phyloP scores from a whole-genome alignment of 2,329 filamentous ascomycete genomes.

The Fonsecaea multimorphosa region DNA sequence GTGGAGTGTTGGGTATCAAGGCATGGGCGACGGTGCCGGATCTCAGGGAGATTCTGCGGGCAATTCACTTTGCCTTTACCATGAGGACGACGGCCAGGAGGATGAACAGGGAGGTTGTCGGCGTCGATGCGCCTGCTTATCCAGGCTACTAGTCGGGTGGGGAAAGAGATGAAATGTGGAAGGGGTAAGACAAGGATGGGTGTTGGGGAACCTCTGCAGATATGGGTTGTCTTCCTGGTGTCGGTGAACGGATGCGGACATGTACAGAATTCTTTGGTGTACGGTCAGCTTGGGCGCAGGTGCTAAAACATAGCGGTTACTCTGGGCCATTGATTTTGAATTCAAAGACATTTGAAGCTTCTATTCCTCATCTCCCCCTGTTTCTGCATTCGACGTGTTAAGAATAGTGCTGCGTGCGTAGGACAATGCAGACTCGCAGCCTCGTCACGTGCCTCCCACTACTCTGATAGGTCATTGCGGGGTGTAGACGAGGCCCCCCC shows the following conservation, averaged over 20 bases:
- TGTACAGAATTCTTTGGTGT: not conserved
- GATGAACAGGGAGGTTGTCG: constrained; percentile 20
- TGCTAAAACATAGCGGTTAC: no score
- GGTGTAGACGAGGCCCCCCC: not conserved
- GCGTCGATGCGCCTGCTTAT: not conserved
- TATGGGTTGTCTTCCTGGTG: not conserved
- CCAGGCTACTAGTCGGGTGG: not conserved
- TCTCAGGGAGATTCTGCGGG: constrained; percentile 25
- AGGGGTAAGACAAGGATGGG: no score
- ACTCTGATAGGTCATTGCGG: not conserved
- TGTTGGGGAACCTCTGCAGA: no score
- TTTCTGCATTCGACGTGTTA: no score
- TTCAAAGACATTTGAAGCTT: not conserved
- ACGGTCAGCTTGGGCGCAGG: no score
- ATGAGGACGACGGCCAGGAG: constrained; percentile 17
- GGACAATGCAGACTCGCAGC: not conserved
- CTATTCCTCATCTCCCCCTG: not conserved
- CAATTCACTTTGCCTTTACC: constrained; percentile 28
- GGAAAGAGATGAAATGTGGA: not conserved
- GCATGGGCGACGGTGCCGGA: constrained; percentile 18
- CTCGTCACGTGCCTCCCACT: not conserved
- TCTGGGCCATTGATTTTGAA: no score
- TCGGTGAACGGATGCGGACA: not conserved
- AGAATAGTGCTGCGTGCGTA: no score
- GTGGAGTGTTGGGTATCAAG: constrained; percentile 22